Conservation (phyloP, 179 eudicot genomes). For the Amaranthus tricolor region DNA sequence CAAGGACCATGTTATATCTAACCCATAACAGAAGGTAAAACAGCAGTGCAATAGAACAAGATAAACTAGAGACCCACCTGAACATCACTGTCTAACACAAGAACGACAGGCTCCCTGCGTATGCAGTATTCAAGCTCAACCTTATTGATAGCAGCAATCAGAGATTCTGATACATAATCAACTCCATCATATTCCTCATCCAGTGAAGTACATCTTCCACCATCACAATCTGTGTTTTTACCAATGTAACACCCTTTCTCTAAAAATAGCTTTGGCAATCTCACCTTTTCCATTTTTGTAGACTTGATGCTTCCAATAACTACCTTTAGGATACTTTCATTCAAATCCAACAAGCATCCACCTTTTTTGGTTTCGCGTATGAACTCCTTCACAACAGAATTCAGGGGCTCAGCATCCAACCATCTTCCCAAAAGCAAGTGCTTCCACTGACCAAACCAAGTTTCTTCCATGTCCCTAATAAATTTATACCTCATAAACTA, state of each 20-base stretch:
- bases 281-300: constrained; percentile 33
- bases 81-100: constrained; percentile 72
- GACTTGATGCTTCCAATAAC: constrained; percentile 50
- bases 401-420: constrained; percentile 44
- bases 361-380: constrained; percentile 33
- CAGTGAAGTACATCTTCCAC: constrained; percentile 20
- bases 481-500: neutral
- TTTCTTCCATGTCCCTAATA: constrained; percentile 71
- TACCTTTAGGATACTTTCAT: constrained; percentile 43
- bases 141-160: constrained; percentile 39
- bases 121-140: constrained; percentile 48
- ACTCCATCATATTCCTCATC: constrained; percentile 27
- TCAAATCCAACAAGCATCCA: constrained; percentile 32
- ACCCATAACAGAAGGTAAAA: constrained; percentile 10
- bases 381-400: constrained; percentile 42
- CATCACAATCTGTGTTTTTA: constrained; percentile 25
- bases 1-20: neutral
- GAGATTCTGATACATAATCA: constrained; percentile 34
- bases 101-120: constrained; percentile 62
- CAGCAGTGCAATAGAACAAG: neutral
- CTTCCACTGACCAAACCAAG: constrained; percentile 85
- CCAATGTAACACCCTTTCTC: constrained; percentile 66
- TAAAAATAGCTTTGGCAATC: constrained; percentile 45
- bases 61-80: constrained; percentile 55
- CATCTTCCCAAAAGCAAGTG: constrained; percentile 67